phyloP scores from a whole-genome alignment of 371 early-diverging fungal species.

The Sporodiniella umbellata region DNA sequence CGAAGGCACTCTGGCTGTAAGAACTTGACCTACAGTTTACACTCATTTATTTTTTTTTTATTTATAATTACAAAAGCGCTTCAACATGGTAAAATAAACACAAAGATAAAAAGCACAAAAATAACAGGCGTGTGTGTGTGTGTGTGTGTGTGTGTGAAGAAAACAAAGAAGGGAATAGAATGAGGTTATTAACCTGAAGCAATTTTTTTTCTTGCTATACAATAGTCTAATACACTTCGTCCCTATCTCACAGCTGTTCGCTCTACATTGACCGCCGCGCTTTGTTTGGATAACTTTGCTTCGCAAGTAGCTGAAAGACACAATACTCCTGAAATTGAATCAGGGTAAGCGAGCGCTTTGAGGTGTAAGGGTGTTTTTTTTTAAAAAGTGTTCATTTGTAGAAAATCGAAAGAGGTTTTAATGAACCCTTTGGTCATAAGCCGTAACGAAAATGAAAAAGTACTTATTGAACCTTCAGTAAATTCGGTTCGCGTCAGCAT shows the following conservation, averaged over 20 bases:
- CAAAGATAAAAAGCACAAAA: too few species aligned
- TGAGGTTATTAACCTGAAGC: too few species aligned
- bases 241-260: constrained; percentile 95
- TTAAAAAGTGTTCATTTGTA: background rate
- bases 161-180: too few species aligned
- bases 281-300: constrained; percentile 95
- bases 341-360: constrained; percentile 56
- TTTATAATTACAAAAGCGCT: background rate
- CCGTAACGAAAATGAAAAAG: constrained; percentile 94
- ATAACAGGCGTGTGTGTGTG: too few species aligned
- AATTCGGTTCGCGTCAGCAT: constrained; percentile 94
- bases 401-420: constrained; percentile 25
- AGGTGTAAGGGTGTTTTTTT: background rate
- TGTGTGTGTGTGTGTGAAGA: too few species aligned
- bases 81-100: too few species aligned
- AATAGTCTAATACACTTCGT: constrained; percentile 93
- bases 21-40: background rate
- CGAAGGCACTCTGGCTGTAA: background rate
- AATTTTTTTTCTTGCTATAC: constrained; percentile 2
- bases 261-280: constrained; percentile 88
- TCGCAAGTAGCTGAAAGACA: constrained; percentile 97
- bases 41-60: background rate
- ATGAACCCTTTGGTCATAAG: constrained; percentile 84
- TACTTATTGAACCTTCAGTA: constrained; percentile 90
- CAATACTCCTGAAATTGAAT: constrained; percentile 97